Percentiles rank a stretch among this genome's conserved stretches.
Evolutionary conservation across 257 asterid genomes (phyloP).

Genomic region (Paraleonurus japonicus): DNA sequence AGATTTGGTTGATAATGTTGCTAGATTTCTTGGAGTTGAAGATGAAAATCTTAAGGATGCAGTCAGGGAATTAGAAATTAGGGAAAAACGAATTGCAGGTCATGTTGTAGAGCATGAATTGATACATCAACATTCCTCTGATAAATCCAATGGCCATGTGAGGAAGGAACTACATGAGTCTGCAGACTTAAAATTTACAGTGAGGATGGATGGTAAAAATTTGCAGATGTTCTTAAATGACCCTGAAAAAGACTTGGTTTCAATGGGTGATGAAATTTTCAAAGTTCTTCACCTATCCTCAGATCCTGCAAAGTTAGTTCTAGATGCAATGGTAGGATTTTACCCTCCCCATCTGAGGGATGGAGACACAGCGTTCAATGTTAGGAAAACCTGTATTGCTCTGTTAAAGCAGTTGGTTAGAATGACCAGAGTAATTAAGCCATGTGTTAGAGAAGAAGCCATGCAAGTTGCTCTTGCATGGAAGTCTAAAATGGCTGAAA

Average conservation of each 20-base stretch:
- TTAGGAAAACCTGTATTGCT: constrained; percentile 37
- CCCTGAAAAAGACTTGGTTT: constrained; percentile 37
- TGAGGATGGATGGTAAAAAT: constrained; percentile 48
- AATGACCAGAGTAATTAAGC: constrained; percentile 29
- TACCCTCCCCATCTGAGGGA: constrained; percentile 49
- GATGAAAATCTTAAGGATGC: constrained; percentile 31
- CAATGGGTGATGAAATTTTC: constrained; percentile 37
- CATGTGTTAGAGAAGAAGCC: constrained; percentile 37
- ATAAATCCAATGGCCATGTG: constrained; percentile 14
- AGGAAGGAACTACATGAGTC: constrained; percentile 30
- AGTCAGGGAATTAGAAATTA: constrained; percentile 26
- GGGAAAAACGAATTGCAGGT: constrained; percentile 23
- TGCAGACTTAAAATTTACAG: constrained; percentile 27
- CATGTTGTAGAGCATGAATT: too few relatives aligned
- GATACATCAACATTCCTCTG: constrained; percentile 3
- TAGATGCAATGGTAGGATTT: constrained; percentile 55
- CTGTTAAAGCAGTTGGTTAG: constrained; percentile 44
- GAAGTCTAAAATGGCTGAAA: constrained; percentile 39
- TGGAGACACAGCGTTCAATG: constrained; percentile 29
- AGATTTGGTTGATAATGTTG: constrained; percentile 34
- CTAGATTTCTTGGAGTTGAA: constrained; percentile 27
- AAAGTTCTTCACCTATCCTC: constrained; percentile 43
- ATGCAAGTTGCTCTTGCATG: constrained; percentile 42
- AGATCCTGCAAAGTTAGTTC: constrained; percentile 56
- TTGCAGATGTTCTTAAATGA: constrained; percentile 48